Evolutionary conservation across 2,329 filamentous ascomycete species (phyloP).

Genomic region (Setomelanomma holmii): DNA sequence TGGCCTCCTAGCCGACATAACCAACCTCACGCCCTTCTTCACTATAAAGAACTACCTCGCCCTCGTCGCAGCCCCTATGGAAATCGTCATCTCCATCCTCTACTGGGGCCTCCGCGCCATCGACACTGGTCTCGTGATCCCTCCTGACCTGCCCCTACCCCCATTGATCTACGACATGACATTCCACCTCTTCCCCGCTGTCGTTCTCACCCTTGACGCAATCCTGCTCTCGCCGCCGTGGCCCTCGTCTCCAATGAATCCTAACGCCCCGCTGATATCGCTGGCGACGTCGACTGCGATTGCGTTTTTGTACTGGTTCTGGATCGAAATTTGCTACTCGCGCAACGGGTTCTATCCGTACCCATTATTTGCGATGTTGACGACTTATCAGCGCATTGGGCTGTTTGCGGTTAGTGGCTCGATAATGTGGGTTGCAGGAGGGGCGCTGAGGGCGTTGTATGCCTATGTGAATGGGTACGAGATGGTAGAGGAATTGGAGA

Average conservation of each 20-base stretch:
- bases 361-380: constrained; percentile 77
- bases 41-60: constrained; percentile 71
- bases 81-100: constrained; percentile 72
- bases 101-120: constrained; percentile 73
- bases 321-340: constrained; percentile 75
- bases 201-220: constrained; percentile 70
- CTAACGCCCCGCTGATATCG: constrained; percentile 60
- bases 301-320: constrained; percentile 75
- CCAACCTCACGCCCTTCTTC: constrained; percentile 64
- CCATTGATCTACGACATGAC: constrained; percentile 59
- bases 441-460: constrained; percentile 73
- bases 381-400: constrained; percentile 68
- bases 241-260: constrained; percentile 59
- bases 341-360: constrained; percentile 82
- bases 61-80: constrained; percentile 71
- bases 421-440: constrained; percentile 75
- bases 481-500: constrained; percentile 26
- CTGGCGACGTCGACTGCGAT: constrained; percentile 65
- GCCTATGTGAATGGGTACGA: constrained; percentile 66
- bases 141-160: constrained; percentile 45
- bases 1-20: constrained; percentile 69
- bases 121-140: constrained; percentile 62
- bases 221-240: constrained; percentile 76
- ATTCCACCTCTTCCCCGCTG: constrained; percentile 63
- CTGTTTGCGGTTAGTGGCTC: constrained; percentile 74